Base-by-base conservation (phyloP, 768 basidiomycete species). In the Chlorophyllum brunneum region DNA sequence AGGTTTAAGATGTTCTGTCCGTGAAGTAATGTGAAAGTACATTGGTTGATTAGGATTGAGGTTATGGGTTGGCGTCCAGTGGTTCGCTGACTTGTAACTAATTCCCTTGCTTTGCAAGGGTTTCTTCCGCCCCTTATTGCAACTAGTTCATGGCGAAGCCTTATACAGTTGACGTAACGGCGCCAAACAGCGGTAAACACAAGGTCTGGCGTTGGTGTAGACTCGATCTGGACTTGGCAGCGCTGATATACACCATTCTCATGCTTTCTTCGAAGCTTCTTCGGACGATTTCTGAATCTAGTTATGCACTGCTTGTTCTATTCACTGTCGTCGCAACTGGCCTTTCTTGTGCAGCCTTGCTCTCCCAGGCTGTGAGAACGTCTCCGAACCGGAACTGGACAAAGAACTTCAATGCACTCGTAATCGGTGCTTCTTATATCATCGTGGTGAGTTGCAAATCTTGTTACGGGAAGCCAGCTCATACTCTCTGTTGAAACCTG, bases 301-400 rank as follows among this genome's bases (percentile, higher is more conserved):
- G 74, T 56, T 86, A 88, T 72, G 70, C 65, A 24, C 58, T 81
- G 36, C 67, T 85, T 23, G 65, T 82, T 7, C 63, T 83, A 31
- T 52, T 77, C 36, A 74, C 77, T 4, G 67, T 75, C 20, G 77
- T 79, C 37, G 78, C 82, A 39, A 69, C 78, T 31, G 80, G 81
- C 26, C 70, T 88, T 16, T 88, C 86, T 4, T 83, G 81, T 58
- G 67, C 79, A 1, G 77, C 81, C 0, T 70, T 90, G 48, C 75
- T 90, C 45, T 80, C 82, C 0, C 88, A 91, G 63, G 86, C 88
- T 0, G 81, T 87, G 16, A 76, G 87, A 45, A 86, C 81, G 0
- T 74, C 85, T 2, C 78, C 78, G 1, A 68, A 64, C 38, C 69
- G 66, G 55, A 72, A 78, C 8, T 86, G 82, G 79, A 64, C 59